Conservation (phyloP, 352 stramenopile genomes). For the Pythium rhizo-oryzae region DNA sequence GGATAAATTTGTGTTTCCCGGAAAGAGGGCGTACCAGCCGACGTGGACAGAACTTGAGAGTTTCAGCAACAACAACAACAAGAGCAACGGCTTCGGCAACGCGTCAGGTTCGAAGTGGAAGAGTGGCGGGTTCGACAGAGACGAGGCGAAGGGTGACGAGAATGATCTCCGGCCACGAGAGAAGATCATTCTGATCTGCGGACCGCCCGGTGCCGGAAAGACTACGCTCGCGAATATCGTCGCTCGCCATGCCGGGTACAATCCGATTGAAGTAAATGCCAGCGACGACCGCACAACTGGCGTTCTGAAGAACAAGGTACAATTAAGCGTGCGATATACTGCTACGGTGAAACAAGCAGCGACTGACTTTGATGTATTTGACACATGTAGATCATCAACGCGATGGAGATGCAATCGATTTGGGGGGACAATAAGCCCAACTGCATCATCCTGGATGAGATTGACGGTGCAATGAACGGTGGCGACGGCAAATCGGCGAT, state of each 20-base stretch:
- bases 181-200: constrained; percentile 96
- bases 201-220: constrained; percentile 94
- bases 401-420: constrained; percentile 93
- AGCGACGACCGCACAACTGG: constrained; percentile 96
- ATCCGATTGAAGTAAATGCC: constrained; percentile 97
- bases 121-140: constrained; percentile 1
- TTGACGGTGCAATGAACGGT: constrained; percentile 95
- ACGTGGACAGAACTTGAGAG: constrained; percentile 22
- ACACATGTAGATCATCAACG: constrained; percentile 70
- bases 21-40: constrained; percentile 45
- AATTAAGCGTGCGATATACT: not conserved
- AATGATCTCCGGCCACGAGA: constrained; percentile 59
- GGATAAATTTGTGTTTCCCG: constrained; percentile 95
- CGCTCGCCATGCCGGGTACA: constrained; percentile 96
- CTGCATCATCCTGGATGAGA: constrained; percentile 98
- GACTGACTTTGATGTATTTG: not conserved
- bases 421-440: constrained; percentile 92
- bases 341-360: too few species aligned
- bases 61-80: constrained; percentile 14
- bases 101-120: constrained; percentile 22
- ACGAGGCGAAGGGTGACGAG: constrained; percentile 20
- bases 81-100: constrained; percentile 1
- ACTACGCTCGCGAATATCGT: constrained; percentile 98
- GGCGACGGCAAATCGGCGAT: constrained; percentile 87
- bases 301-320: constrained; percentile 91